These are phyloP conservation scores for Tinospora cordifolia DNA, from an alignment of 164 flowering plant species.

Conservation along the genomic window DNA sequence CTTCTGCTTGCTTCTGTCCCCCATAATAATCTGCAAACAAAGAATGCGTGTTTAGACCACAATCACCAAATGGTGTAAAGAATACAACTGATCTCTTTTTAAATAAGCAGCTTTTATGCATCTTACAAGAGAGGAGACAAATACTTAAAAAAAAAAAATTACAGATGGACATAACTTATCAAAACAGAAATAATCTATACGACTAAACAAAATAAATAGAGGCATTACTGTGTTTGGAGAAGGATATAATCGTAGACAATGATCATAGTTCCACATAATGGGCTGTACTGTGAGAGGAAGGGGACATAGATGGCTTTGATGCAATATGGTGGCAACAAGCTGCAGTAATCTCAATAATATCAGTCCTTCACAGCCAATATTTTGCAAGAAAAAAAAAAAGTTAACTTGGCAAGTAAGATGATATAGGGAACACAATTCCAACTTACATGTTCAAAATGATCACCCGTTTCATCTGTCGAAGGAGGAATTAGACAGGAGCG, in stretches of 20 bases:
- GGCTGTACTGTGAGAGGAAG: slow-evolving; percentile 89
- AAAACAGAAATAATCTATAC: background rate
- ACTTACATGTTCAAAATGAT: slow-evolving; percentile 89
- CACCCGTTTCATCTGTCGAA: slow-evolving; percentile 82
- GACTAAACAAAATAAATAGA: background rate
- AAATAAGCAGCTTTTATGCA: too few relatives aligned
- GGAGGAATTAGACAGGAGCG: slow-evolving; percentile 79
- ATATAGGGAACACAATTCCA: background rate
- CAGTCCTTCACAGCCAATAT: background rate
- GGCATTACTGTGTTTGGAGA: slow-evolving; percentile 82
- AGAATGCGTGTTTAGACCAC: background rate
- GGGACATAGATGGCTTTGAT: slow-evolving; percentile 96
- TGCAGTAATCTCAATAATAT: slow-evolving; percentile 28
- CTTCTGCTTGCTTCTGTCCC: slow-evolving; percentile 86
- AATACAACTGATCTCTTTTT: too few relatives aligned
- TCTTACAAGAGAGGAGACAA: too few relatives aligned
- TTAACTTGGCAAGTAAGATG: background rate
- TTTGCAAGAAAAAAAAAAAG: background rate
- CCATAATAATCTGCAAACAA: slow-evolving; percentile 71
- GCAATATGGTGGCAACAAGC: slow-evolving; percentile 92
- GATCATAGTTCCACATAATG: slow-evolving; percentile 91
- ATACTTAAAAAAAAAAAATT: too few relatives aligned
- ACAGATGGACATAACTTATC: too few relatives aligned
- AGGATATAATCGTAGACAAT: slow-evolving; percentile 77
- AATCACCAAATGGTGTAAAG: too few relatives aligned